Base-by-base conservation (phyloP, 2,329 filamentous ascomycete species). In the Aspergillus amoenus region DNA sequence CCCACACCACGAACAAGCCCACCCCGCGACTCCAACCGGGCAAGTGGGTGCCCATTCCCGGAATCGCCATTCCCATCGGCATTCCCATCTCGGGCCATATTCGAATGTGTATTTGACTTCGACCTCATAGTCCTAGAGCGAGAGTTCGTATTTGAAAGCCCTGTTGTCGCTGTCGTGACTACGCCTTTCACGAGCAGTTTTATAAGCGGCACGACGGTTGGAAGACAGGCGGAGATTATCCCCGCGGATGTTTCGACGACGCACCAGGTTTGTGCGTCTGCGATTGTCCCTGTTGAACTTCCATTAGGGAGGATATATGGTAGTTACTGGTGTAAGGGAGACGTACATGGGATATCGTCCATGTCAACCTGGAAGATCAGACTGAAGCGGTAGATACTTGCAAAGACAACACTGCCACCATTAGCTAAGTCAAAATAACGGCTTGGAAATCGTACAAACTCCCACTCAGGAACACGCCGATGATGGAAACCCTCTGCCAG, bases 381-480 rank as follows among this genome's bases (percentile, higher is more conserved):
- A 24, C 46, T 50, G 21, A 56, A 56, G 15, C 53, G 53, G 45
- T 56, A 56, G n/a, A 53, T 53, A 21, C 51, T 53, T 21, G 51
- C 51, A n/a, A 53, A 53, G 22, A 53, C 42, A 15, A 53, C 51
- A n/a, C 51, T 53, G 30, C 27, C 9, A 9, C 27, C 2, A 13
- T 11, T 37, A 37, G 27, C 27, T 5, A 24, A 4, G 24, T 24
- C 24, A 24, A 5, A 5, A 24, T 24, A 24, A 24, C 24, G 24
- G 7, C 5, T 2, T 24, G 24, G 24, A 6, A 7, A 24, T 6
- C 15, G 13, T 15, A 37, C 34, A 37, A 37, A n/a, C 34, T 37
- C 15, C 34, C 34, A 7, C 34, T 37, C 34, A 37, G 34, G 6
- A 37, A 37, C 34, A 37, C 34, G 12, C 7, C 34, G 0, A 37